phyloP scores from a whole-genome alignment of 192 early-diverging fungal species.

The Entomortierella parvispora region DNA sequence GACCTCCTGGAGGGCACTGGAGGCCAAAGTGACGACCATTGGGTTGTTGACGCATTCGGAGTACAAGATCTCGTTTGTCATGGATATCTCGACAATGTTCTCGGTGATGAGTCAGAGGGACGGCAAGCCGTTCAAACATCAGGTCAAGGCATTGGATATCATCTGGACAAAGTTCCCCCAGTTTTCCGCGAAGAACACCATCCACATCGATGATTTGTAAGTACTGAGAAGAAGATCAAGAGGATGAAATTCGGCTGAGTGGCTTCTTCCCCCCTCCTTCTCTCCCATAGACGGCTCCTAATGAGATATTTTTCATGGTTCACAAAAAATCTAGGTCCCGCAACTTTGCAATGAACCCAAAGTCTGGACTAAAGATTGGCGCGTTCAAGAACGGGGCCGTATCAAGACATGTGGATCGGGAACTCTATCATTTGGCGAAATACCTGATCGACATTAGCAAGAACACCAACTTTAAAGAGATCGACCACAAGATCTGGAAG shows the following conservation, averaged over 20 bases:
- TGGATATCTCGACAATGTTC: slow-evolving; percentile 80
- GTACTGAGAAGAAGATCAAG: neutral
- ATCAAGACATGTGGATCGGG: slow-evolving; percentile 59
- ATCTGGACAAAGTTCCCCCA: slow-evolving; percentile 70
- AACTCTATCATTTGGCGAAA: slow-evolving; percentile 65
- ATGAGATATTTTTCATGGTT: too few species aligned
- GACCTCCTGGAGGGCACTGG: slow-evolving; percentile 75
- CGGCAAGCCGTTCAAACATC: slow-evolving; percentile 64
- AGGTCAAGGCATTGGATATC: slow-evolving; percentile 78
- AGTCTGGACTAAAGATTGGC: slow-evolving; percentile 72
- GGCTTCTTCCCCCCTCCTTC: too few species aligned
- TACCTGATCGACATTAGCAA: slow-evolving; percentile 70
- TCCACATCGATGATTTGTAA: slow-evolving; percentile 78
- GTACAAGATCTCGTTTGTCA: slow-evolving; percentile 74
- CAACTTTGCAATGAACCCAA: slow-evolving; percentile 82
- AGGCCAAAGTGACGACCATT: slow-evolving; percentile 79
- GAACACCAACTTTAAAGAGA: slow-evolving; percentile 59
- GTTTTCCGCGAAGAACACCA: slow-evolving; percentile 64
- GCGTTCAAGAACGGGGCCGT: slow-evolving; percentile 68
- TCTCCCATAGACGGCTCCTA: too few species aligned
- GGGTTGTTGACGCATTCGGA: slow-evolving; percentile 70
- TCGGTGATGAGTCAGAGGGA: slow-evolving; percentile 63
- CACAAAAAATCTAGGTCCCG: slow-evolving; percentile 52
- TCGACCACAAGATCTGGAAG: slow-evolving; percentile 70
- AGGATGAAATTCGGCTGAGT: too few species aligned